Conservation (phyloP, 352 stramenopile species). For the Phytophthora brassicae region DNA sequence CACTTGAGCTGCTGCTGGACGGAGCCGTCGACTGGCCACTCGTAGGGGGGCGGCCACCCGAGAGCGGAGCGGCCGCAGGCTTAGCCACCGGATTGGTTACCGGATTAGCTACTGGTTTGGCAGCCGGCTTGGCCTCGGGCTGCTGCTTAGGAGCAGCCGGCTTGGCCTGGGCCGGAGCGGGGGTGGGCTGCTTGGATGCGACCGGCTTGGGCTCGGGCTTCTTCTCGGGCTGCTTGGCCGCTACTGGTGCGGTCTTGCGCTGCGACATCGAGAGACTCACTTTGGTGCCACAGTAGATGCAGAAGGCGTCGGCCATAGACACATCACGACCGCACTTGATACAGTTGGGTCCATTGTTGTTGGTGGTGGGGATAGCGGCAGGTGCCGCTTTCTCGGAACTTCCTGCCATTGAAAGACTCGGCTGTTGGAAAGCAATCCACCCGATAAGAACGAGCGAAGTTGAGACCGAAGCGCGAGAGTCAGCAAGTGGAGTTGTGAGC, state of each 20-base stretch:
- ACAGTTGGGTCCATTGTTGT: slow-evolving; percentile 58
- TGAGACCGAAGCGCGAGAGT: slow-evolving; percentile 40
- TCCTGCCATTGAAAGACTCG: slow-evolving; percentile 56
- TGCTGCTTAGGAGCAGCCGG: slow-evolving; percentile 15
- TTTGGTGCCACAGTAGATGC: slow-evolving; percentile 88
- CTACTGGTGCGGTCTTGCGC: slow-evolving; percentile 38
- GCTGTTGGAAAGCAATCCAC: too few species aligned
- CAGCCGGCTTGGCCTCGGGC: slow-evolving; percentile 15
- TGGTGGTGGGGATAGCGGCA: slow-evolving; percentile 30
- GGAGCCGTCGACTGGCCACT: slow-evolving; percentile 31
- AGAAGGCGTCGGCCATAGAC: slow-evolving; percentile 76
- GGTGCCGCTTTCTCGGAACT: slow-evolving; percentile 62
- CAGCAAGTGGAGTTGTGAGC: slow-evolving; percentile 56
- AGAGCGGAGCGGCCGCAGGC: slow-evolving; percentile 22
- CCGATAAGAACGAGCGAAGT: too few species aligned
- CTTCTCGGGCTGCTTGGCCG: too few species aligned
- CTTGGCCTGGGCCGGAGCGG: too few species aligned
- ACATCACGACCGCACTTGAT: slow-evolving; percentile 80
- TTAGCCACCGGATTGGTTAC: slow-evolving; percentile 11
- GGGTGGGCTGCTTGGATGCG: too few species aligned
- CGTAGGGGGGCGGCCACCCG: slow-evolving; percentile 29
- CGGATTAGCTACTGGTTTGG: slow-evolving; percentile 14
- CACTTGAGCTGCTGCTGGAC: slow-evolving; percentile 24
- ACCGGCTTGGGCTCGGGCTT: too few species aligned
- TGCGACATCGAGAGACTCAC: slow-evolving; percentile 67